A percentile compares a stretch with the other conserved stretches of the same genome.
These are phyloP conservation scores for Lepidium aucheri DNA, from an alignment of 345 rosid genomes.

Conservation along the genomic window DNA sequence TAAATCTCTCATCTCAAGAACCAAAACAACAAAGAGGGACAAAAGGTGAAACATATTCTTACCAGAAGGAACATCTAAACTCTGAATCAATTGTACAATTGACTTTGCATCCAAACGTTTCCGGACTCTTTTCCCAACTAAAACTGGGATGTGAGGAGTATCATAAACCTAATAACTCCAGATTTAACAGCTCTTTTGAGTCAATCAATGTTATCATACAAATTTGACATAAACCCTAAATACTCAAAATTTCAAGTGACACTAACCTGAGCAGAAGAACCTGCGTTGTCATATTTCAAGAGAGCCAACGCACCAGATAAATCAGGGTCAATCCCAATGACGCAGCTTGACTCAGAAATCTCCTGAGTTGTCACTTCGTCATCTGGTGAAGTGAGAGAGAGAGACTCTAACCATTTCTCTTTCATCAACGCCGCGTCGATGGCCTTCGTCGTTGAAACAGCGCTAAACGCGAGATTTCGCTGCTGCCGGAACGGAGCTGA, in stretches of 20 bases:
- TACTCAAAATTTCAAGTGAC: not conserved
- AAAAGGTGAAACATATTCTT: not conserved
- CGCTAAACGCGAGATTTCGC: not conserved
- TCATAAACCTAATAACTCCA: constrained; percentile 67
- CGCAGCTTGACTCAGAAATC: constrained; percentile 36
- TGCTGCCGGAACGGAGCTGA: not conserved
- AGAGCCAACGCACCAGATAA: constrained; percentile 72
- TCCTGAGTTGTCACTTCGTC: constrained; percentile 10
- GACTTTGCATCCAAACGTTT: constrained; percentile 78
- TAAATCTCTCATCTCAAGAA: not conserved
- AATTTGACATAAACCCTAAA: not conserved
- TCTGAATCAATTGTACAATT: constrained; percentile 59
- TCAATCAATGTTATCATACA: not conserved
- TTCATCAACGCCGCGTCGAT: constrained; percentile 34
- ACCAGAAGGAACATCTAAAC: constrained; percentile 68
- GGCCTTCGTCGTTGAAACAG: constrained; percentile 12
- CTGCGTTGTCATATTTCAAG: constrained; percentile 41
- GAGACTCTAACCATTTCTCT: constrained; percentile 60
- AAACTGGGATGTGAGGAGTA: constrained; percentile 58
- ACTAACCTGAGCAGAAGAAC: constrained; percentile 50
- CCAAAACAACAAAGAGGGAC: not conserved
- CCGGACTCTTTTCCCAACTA: constrained; percentile 59
- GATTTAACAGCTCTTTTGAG: not conserved
- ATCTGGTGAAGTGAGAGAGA: constrained; percentile 30
- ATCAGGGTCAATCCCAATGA: constrained; percentile 81